Conservation (phyloP, 192 early-diverging fungal species). For the Helicostylum pulchrum region DNA sequence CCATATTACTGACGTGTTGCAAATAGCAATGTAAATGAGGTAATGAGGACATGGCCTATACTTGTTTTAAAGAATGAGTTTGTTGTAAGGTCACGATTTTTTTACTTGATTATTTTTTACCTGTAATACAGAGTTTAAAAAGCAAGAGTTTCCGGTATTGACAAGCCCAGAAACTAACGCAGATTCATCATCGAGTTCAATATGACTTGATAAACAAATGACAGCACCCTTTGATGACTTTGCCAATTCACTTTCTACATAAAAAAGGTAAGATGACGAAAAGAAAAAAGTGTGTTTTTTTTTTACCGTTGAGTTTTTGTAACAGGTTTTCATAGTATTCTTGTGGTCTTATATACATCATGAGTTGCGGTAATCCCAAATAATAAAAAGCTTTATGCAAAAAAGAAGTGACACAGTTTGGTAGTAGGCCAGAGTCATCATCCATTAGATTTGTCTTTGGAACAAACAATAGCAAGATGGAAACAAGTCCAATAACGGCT, state of each 20-base stretch:
- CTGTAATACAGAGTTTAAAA: conserved; percentile 90
- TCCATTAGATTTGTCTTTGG: not conserved
- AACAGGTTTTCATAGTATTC: conserved; percentile 2
- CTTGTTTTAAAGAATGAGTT: not conserved
- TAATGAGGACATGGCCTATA: conserved; percentile 43
- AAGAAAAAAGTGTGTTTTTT: not conserved
- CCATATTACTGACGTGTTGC: conserved; percentile 28
- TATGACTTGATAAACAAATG: conserved; percentile 5
- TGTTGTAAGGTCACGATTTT: not conserved
- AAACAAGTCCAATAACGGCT: not conserved
- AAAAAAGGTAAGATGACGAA: not conserved
- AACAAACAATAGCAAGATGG: conserved; percentile 2
- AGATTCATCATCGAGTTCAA: not conserved
- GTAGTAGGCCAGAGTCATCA: conserved; percentile 9
- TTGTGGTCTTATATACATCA: conserved; percentile 16
- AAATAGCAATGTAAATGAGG: conserved; percentile 38
- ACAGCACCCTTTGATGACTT: not conserved
- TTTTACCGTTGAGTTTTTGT: not conserved
- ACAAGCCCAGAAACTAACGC: conserved; percentile 64
- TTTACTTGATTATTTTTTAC: conserved; percentile 38
- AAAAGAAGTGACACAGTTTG: conserved; percentile 12
- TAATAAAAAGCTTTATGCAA: conserved; percentile 5
- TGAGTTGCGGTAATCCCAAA: conserved; percentile 4
- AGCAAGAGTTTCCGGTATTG: conserved; percentile 92
- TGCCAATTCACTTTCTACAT: conserved; percentile 13